Base-by-base conservation (phyloP, 306 rosid genomes). In the Cucurbita argyrosperma region DNA sequence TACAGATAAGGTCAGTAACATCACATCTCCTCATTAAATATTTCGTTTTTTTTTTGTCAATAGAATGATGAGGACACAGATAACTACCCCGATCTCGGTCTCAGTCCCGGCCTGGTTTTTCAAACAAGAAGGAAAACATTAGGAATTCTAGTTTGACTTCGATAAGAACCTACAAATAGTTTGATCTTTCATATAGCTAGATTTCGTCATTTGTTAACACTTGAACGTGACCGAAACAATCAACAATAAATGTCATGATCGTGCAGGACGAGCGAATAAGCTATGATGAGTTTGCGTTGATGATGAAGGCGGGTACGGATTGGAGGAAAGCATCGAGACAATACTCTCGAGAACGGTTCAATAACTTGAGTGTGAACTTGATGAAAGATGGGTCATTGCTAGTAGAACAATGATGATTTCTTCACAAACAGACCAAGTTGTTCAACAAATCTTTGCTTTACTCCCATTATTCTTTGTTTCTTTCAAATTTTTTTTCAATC, bases 321-420 rank as follows among this genome's bases (percentile, higher is more conserved):
- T 94, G 99, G 99, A 87, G 99, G 79, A 94, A 91, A 83, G 99
- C 96, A 13, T 91, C 99, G 66, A 89, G 97, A 78, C 97, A 94
- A 82, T 94, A 91, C 76, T 94, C 99, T 4, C 86, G 99, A 51
- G 99, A 94, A 58, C 87, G 92, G 85, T 94, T 94, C 78, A 90
- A 81, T 6, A 91, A 76, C 82, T 88, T 94, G 39, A 94, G 97
- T 77, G 74, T 86, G 78, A 87, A 68, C 56, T 74, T 94, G 86
- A 78, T 85, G 79, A 85, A 66, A 77, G 97, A 89, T 50, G 99
- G 99, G 21, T 91, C 99, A 13, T 80, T 94, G 82, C 78, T 80
- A 61, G 57, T 55, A 30, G 70, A 74, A 71, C 83, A 80, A 40
- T n/a, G 85, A 18, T 65, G 71, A 10, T 18, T 35, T 60, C 45